Evolutionary conservation across 2,329 filamentous ascomycete genomes (phyloP).

Genomic region (Cladosporium halotolerans): DNA sequence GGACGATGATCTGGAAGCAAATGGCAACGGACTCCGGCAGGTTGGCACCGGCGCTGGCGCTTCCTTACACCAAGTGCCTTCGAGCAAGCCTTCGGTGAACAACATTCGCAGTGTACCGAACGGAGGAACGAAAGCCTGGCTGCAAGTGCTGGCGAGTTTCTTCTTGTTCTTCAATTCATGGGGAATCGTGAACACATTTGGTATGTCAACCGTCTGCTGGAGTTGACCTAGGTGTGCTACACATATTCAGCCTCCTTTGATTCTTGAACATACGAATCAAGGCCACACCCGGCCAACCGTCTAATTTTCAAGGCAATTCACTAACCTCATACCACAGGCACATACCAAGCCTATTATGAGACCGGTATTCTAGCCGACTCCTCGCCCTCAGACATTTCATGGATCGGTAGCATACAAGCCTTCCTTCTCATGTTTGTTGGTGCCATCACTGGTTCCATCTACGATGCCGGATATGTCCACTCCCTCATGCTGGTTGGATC

Average conservation of each 20-base stretch:
- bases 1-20: not conserved
- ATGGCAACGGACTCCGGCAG: not conserved
- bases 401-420: conserved; percentile 45
- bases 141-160: conserved; percentile 44
- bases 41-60: conserved; percentile 15
- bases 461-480: conserved; percentile 45
- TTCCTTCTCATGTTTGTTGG: conserved; percentile 43
- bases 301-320: conserved; percentile 37
- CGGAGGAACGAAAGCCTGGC: conserved; percentile 42
- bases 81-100: conserved; percentile 33
- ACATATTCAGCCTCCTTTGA: no score
- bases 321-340: conserved; percentile 17
- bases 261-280: not conserved
- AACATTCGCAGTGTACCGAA: conserved; percentile 40
- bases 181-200: conserved; percentile 43
- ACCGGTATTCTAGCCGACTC: conserved; percentile 34
- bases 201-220: conserved; percentile 20
- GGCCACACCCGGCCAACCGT: not conserved
- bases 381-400: conserved; percentile 38
- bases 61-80: conserved; percentile 17
- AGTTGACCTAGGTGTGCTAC: no score
- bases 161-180: conserved; percentile 45
- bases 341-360: conserved; percentile 45
- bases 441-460: conserved; percentile 43
- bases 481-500: conserved; percentile 37